A percentile compares a stretch with the other conserved stretches of the same genome.
phyloP scores from a whole-genome alignment of 2,329 filamentous ascomycete genomes.

The Colletotrichum camelliae region DNA sequence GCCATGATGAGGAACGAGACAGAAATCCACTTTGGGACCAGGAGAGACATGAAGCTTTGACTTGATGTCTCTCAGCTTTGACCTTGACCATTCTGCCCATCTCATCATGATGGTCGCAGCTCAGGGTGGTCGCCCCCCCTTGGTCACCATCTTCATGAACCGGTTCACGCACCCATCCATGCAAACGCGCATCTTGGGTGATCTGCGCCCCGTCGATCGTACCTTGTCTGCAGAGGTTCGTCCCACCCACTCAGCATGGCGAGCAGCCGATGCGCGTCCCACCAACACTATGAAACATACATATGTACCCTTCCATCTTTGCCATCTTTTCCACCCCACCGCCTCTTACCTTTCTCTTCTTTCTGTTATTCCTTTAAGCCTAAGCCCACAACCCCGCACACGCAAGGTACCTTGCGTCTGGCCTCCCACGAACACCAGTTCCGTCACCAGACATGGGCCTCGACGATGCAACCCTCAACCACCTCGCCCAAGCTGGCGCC shows the following conservation, averaged over 20 bases:
- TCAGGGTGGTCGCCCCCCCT: background rate
- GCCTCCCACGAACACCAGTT: background rate
- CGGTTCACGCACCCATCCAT: background rate
- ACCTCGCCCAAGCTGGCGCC: background rate
- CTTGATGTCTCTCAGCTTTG: too few relatives aligned
- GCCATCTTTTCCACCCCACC: background rate
- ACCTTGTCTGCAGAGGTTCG: background rate
- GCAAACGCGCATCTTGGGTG: background rate
- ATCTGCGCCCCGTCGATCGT: background rate
- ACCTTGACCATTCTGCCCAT: background rate
- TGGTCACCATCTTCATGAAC: background rate
- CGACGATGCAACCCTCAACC: background rate
- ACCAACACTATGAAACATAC: background rate
- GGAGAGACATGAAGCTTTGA: too few relatives aligned
- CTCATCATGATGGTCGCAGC: background rate
- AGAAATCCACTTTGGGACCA: background rate
- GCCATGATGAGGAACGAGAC: background rate
- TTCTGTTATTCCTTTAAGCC: background rate
- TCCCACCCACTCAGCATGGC: background rate
- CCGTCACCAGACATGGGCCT: background rate
- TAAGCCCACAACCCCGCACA: background rate
- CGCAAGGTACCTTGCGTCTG: background rate
- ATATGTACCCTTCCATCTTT: background rate
- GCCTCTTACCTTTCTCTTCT: background rate
- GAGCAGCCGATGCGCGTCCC: background rate